A percentile compares a stretch with the other conserved stretches of the same genome.
phyloP scores from a whole-genome alignment of 2,329 filamentous ascomycete genomes.

The Botryotinia calthae region DNA sequence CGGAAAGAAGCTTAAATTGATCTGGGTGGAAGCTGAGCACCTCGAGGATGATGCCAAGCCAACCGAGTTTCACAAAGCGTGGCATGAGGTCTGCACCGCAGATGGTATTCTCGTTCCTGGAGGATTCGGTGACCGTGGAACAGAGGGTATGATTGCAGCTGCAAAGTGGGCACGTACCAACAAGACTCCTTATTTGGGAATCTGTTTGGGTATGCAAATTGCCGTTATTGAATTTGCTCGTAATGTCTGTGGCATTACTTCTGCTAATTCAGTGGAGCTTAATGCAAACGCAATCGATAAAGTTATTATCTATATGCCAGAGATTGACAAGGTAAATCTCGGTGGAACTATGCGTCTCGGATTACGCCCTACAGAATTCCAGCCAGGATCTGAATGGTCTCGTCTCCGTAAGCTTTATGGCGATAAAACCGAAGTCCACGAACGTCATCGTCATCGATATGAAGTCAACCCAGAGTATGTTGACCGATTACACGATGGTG shows the following conservation, averaged over 20 bases:
- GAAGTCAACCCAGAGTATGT: conserved; percentile 84
- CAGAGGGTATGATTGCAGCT: conserved; percentile 84
- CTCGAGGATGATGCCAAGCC: conserved; percentile 72
- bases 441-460: conserved; percentile 86
- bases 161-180: conserved; percentile 85
- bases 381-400: conserved; percentile 58
- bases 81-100: conserved; percentile 74
- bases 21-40: conserved; percentile 82
- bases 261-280: conserved; percentile 38
- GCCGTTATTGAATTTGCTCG: conserved; percentile 88
- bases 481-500: conserved; percentile 62
- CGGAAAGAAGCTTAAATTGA: conserved; percentile 71
- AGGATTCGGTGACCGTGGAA: conserved; percentile 70
- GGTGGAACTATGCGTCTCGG: conserved; percentile 85
- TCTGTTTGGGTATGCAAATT: conserved; percentile 74
- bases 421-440: conserved; percentile 52
- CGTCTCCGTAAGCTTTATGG: conserved; percentile 75
- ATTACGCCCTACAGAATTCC: conserved; percentile 71
- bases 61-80: conserved; percentile 77
- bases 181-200: conserved; percentile 78
- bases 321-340: conserved; percentile 71
- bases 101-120: conserved; percentile 58
- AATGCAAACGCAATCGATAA: conserved; percentile 36
- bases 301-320: conserved; percentile 88
- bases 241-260: conserved; percentile 63